phyloP scores from a whole-genome alignment of 2,329 filamentous ascomycete species.

The Scortechinia acanthostroma region DNA sequence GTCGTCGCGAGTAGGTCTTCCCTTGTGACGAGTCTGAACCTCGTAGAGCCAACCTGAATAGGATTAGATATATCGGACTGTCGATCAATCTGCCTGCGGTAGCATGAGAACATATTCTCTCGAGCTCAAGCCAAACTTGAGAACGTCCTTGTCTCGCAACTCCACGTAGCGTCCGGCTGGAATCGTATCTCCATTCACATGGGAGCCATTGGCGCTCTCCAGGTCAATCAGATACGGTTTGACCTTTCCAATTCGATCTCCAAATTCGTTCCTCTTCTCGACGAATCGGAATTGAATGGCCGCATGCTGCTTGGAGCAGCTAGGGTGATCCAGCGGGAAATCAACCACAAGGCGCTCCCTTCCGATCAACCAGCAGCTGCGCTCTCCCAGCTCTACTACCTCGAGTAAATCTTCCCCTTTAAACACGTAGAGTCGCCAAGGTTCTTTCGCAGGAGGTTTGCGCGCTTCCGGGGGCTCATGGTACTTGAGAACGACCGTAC shows the following conservation, averaged over 20 bases:
- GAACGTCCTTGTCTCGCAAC: conserved; percentile 59
- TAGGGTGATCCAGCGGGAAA: conserved; percentile 61
- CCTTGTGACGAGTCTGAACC: too few species aligned
- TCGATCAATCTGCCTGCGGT: too few species aligned
- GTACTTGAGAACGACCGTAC: conserved; percentile 66
- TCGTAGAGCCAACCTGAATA: too few species aligned
- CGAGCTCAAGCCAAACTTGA: conserved; percentile 61
- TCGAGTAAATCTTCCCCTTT: conserved; percentile 57
- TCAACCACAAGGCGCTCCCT: conserved; percentile 59
- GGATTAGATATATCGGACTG: too few species aligned
- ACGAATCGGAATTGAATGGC: conserved; percentile 65
- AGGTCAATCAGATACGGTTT: conserved; percentile 66
- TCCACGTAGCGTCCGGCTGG: conserved; percentile 58
- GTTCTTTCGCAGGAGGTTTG: conserved; percentile 52
- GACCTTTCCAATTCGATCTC: conserved; percentile 50
- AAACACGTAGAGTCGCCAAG: conserved; percentile 69
- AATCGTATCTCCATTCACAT: conserved; percentile 51
- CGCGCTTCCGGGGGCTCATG: conserved; percentile 67
- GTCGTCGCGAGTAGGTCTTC: too few species aligned
- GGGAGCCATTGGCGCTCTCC: conserved; percentile 66
- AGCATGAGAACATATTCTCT: conserved; percentile 72
- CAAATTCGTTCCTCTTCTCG: conserved; percentile 55
- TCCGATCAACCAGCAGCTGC: conserved; percentile 66
- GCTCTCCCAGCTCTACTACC: conserved; percentile 49
- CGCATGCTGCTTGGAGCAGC: conserved; percentile 66